Base-by-base conservation (phyloP, 2,329 filamentous ascomycete species). In the Neonectria punicea region DNA sequence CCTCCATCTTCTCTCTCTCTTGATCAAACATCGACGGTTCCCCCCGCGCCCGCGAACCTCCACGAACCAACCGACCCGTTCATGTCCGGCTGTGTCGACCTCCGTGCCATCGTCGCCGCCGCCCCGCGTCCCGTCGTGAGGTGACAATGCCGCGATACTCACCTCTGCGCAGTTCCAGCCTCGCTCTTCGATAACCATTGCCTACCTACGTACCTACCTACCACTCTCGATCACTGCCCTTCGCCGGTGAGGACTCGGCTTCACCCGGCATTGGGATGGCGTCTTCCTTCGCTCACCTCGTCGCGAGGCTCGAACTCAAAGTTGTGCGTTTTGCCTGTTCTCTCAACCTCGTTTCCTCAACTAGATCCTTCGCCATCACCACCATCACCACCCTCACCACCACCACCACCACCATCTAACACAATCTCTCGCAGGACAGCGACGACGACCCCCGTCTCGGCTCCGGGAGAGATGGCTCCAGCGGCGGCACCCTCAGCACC, bases 401-500 rank as follows among this genome's bases (percentile, higher is more conserved):
- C n/a, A n/a, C n/a, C n/a, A n/a, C n/a, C n/a, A 10, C 5, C 13
- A 36, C 51, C 30, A 54, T 14, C 20, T 53, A 18, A 57, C 54
- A 62, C 22, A 32, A 10, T 49, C 2, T 6, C 16, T 14, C 36
- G 16, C 34, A 74, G 70, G 61, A 65, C 55, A 56, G 64, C 54
- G 51, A 64, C 25, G 66, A 71, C n/a, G 79, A 81, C 58, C 74
- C 78, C 20, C 75, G 79, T 20, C 70, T 77, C 41, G 79, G 80
- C 47, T 76, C 79, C 30, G 72, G 70, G 41, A 76, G 79, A 51
- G 72, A 79, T 49, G 78, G 76, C 46, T 75, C 78, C 4, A 65
- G 67, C 1, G 75, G 73, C 5, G 79, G 79, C 58, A 81, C 79
- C 11, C 56, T 81, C 25, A 81, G 77, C 53, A 74, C 75, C 28